Conservation (phyloP, 371 early-diverging fungal species). For the Polyrhizophydium stewartii region DNA sequence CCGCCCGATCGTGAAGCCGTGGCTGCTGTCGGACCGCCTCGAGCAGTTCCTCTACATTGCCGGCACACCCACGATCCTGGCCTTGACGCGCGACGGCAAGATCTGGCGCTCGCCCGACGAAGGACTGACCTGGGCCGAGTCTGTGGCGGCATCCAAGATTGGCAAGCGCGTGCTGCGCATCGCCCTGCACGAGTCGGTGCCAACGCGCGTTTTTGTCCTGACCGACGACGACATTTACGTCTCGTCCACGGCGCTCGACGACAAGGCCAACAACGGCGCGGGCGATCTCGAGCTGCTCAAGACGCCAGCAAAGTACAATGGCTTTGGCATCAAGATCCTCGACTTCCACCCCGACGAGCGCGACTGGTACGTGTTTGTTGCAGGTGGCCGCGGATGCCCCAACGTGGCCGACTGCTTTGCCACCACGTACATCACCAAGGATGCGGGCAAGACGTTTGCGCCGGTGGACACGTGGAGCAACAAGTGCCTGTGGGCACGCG, state of each 20-base stretch:
- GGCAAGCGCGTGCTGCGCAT: constrained; percentile 20
- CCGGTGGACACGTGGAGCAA: constrained; percentile 65
- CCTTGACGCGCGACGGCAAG: constrained; percentile 6
- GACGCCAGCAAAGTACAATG: constrained; percentile 60
- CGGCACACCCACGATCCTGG: constrained; percentile 43
- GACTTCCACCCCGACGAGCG: constrained; percentile 80
- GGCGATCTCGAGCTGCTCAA: constrained; percentile 43
- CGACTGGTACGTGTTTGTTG: constrained; percentile 78
- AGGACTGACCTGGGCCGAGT: constrained; percentile 29
- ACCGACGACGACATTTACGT: constrained; percentile 49
- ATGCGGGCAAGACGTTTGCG: constrained; percentile 67
- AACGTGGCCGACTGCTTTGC: constrained; percentile 55
- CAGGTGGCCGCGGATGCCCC: constrained; percentile 36
- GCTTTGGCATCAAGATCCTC: constrained; percentile 51
- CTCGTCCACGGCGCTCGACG: constrained; percentile 56
- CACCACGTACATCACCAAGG: constrained; percentile 65
- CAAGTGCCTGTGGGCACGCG: constrained; percentile 73
- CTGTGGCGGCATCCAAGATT: constrained; percentile 4
- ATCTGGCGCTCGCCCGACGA: constrained; percentile 29
- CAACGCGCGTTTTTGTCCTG: constrained; percentile 59
- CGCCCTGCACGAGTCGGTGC: constrained; percentile 29
- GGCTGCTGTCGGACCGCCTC: constrained; percentile 25
- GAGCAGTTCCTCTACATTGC: constrained; percentile 50
- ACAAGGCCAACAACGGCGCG: not conserved
- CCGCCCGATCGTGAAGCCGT: not conserved